Base-by-base conservation (phyloP, 352 stramenopile species). In the Phytophthora agathidicida region DNA sequence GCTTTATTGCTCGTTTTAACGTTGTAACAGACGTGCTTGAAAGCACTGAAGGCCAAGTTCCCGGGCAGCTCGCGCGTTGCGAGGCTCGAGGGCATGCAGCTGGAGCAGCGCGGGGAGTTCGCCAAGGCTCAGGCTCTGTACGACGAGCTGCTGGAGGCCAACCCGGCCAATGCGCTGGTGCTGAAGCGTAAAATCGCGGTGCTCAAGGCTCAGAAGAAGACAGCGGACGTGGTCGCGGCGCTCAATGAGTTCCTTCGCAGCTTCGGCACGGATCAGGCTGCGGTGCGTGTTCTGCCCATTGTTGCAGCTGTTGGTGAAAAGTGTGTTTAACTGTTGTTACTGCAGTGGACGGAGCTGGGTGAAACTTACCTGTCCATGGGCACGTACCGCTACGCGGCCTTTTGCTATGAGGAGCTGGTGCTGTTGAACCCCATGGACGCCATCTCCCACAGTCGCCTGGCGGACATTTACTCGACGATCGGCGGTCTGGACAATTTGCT, bases 371-470 rank as follows among this genome's bases (percentile, higher is more conserved):
- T 87, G 33, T 65, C 66, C 13, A 62, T 80, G 17, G 77, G 73
- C 23, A 62, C 75, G 36, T 89, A 84, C 51, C 64, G 64, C 33
- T 85, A 88, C 62, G 79, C 65, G 7, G 71, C 76, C 7, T 91
- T 89, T 48, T 91, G 82, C 63, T 91, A 86, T 53, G 82, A 91
- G 33, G 82, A 91, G 58, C 58, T 91, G 31, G 71, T 88, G 45
- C 60, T 91, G 49, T 55, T 88, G 19, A 89, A 89, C 42, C 82
- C 82, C 7, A 78, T 88, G 65, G 78, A 87, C 56, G 60, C 77
- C 46, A 83, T 88, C 48, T 76, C 66, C 33, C 79, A 89, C 57
- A 81, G 67, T 48, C 77, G 80, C 36, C 60, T 91, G 27, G 82
- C 69, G 10, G 82, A 91, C 23, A 70, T 89, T 42, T 89, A 89